Evolutionary conservation across 768 basidiomycete species (phyloP), one percentile per base, ranked within the genome.

Genomic region (Strobilomyces confusus): DNA sequence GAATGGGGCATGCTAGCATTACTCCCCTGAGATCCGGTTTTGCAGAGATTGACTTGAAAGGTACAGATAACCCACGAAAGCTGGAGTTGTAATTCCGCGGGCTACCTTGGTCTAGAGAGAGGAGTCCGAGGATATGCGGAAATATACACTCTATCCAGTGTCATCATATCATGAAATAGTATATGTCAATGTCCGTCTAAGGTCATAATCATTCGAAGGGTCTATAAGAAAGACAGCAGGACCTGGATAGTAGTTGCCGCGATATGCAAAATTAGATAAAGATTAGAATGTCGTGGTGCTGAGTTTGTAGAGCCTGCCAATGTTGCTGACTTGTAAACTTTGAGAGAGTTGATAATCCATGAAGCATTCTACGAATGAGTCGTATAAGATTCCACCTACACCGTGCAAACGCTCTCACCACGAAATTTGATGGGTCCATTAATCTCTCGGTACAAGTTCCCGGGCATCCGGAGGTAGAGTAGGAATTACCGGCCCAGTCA

Each of bases 401-500:
- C 20, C 42, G 19, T 26, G 22, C n/a, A 42, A 22, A 9, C 13
- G 36, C 20, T 69, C 83, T 47, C 70, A 84, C 89, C 63, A 77
- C 82, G 60, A 91, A 91, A 65, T 89, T 90, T 3, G 63, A 63
- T 1, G 89, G 88, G 63, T 89, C 75, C 76, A 77, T 81, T 34
- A 91, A 65, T 52, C 75, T 75, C 12, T 79, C 76, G 19, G 75
- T 63, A 61, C 89, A 92, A 29, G 86, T 85, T 37, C 88, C 89
- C 6, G 89, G 87, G 59, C 89, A 91, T 19, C 79, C 79, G 2
- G 80, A 83, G 11, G 86, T 86, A 5, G 80, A 77, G 60, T 90
- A 90, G 5, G 86, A 83, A 65, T 89, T 89, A 25, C 88, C 89
- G 15, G 89, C 89, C 89, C 89, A 90, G 69, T 89, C 88, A 59